Evolutionary conservation across 257 asterid species (phyloP).

Genomic region (Apocynum venetum): DNA sequence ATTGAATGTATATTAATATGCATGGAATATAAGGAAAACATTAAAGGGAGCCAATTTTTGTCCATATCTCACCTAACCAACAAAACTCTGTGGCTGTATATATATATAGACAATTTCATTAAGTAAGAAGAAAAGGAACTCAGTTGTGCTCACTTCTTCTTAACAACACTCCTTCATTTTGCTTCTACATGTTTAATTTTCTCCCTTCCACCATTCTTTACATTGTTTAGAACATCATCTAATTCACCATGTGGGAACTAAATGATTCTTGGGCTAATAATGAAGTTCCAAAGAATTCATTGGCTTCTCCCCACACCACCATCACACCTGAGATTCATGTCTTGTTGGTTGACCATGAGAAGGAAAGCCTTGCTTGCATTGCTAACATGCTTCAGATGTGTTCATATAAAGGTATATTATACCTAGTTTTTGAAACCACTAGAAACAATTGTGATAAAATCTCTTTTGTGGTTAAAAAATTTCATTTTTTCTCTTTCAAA

Average conservation of each 20-base stretch:
- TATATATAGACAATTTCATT: background rate
- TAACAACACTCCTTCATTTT: too few species aligned
- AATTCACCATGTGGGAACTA: constrained; percentile 5
- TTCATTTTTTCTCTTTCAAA: too few species aligned
- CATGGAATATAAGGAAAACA: too few species aligned
- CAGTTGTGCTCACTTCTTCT: background rate
- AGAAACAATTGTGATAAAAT: background rate
- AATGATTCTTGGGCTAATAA: background rate
- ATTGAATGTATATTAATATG: too few species aligned
- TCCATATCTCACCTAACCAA: background rate
- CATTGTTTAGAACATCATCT: background rate
- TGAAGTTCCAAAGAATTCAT: background rate
- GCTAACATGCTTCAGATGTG: constrained; percentile 16
- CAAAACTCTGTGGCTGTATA: background rate
- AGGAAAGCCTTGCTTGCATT: background rate
- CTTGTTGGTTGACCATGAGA: constrained; percentile 17
- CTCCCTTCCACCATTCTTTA: background rate
- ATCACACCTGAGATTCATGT: constrained; percentile 2
- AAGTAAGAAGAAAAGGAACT: background rate
- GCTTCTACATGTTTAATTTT: background rate
- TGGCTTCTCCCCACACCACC: background rate
- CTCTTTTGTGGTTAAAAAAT: background rate
- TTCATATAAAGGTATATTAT: constrained; percentile 16
- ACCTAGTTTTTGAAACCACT: background rate
- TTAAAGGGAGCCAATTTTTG: background rate